Base-by-base conservation (phyloP, 75 land plant species). In the Pinus tabuliformis region DNA sequence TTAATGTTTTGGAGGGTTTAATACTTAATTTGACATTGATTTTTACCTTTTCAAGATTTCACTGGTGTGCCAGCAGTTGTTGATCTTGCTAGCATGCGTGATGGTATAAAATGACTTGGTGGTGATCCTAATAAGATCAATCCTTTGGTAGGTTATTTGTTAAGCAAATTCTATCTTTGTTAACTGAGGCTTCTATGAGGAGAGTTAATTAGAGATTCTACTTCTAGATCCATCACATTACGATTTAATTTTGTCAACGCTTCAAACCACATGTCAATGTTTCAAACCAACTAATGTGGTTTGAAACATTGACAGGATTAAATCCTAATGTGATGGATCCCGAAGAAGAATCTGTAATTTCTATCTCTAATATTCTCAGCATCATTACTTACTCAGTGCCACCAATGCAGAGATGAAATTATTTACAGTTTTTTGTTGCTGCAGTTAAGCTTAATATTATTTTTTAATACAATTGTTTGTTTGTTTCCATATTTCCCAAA, bases 11-110 rank as follows among this genome's bases (percentile, higher is more conserved):
- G n/a, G 22, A 39, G 11, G 72, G 33, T 68, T 42, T 39, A 37
- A 7, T 4, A n/a, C 36, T 68, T 42, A 20, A 68, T 22, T 11
- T 15, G 42, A 45, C 60, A 20, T 57, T 80, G 33, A 39, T 24
- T 39, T 18, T 33, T 39, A 21, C 22, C 28, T 36, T 52, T 45
- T 20, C 78, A 95, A 96, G 98, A 95, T 83, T 95, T 95, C 66
- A 95, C 98, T 64, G 96, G 98, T 70, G 98, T 95, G 6, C 98
- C 98, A 45, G 96, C 94, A 36, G 88, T 95, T 56, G 98, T 95
- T 70, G 98, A 95, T 77, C 89, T 95, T 28, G 98, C 98, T 59
- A 88, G 94, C 65, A 95, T 95, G 98, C 84, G 96, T 14, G 93
- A 93, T 86, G 98, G 97, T 1, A 95, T 95, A 84, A 95, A 84